phyloP scores from a whole-genome alignment of 2,329 filamentous ascomycete species.

The Colletotrichum plurivorum region DNA sequence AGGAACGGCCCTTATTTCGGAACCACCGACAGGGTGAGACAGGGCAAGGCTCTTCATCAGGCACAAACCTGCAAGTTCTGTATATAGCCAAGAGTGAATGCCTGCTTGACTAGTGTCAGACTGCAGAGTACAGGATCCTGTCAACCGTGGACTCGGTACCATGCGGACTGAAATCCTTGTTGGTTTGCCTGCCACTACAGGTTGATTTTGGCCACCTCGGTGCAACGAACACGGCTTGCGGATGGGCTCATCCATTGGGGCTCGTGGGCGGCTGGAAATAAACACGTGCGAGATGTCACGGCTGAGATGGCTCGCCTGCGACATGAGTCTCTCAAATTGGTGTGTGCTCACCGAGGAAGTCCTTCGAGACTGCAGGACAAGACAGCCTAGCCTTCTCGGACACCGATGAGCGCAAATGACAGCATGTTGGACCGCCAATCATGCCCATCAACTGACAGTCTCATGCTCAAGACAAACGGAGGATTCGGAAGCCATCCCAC shows the following conservation, averaged over 20 bases:
- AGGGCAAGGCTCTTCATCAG: background rate
- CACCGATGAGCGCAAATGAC: background rate
- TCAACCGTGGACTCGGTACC: slow-evolving; percentile 6
- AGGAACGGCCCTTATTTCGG: background rate
- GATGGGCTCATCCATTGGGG: no score
- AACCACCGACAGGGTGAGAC: background rate
- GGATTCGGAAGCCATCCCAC: background rate
- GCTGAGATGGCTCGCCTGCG: background rate
- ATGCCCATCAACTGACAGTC: background rate
- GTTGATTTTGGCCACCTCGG: no score
- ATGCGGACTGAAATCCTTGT: background rate
- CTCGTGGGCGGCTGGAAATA: no score
- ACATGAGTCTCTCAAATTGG: background rate
- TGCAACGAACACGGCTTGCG: no score
- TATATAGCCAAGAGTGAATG: background rate
- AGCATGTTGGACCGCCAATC: background rate
- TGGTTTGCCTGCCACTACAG: no score
- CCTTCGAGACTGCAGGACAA: background rate
- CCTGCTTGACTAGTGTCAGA: background rate
- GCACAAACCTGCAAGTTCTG: background rate
- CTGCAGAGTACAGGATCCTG: background rate
- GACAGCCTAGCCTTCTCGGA: slow-evolving; percentile 5
- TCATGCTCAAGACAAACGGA: no score
- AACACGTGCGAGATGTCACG: no score
- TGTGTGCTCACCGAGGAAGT: background rate